Conservation (phyloP, 2,329 filamentous ascomycete genomes). For the Monilinia polystroma region DNA sequence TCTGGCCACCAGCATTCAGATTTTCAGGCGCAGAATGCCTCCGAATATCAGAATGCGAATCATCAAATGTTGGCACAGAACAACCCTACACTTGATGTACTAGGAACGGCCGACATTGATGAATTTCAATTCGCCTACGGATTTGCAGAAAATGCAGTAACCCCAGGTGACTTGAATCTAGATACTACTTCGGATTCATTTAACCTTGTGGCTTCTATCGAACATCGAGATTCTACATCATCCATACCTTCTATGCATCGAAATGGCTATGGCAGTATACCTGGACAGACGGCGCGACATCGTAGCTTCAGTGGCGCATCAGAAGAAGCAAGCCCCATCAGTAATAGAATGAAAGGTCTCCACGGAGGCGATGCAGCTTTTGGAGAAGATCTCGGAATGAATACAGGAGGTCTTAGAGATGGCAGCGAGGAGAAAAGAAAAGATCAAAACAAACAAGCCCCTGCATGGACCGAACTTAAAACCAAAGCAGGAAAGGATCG, state of each 20-base stretch:
- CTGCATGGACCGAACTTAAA: slow-evolving; percentile 79
- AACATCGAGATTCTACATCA: slow-evolving; percentile 32
- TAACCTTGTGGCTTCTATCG: slow-evolving; percentile 29
- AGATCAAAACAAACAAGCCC: slow-evolving; percentile 57
- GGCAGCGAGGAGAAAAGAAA: slow-evolving; percentile 57
- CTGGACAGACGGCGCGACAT: slow-evolving; percentile 27
- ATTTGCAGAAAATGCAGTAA: slow-evolving; percentile 44
- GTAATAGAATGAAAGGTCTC: slow-evolving; percentile 31
- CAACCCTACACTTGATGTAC: slow-evolving; percentile 32
- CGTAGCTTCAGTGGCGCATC: slow-evolving; percentile 37
- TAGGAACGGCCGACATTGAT: slow-evolving; percentile 44
- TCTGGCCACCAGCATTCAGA: slow-evolving; percentile 3
- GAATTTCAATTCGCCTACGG: slow-evolving; percentile 55
- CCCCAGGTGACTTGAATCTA: slow-evolving; percentile 38
- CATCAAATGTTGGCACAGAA: slow-evolving; percentile 21
- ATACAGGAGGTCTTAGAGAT: slow-evolving; percentile 48
- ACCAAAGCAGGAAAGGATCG: slow-evolving; percentile 94
- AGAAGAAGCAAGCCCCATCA: slow-evolving; percentile 39
- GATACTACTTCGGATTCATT: slow-evolving; percentile 34
- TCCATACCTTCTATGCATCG: slow-evolving; percentile 31
- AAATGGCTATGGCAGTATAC: slow-evolving; percentile 32
- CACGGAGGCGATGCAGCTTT: slow-evolving; percentile 33
- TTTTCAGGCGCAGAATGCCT: slow-evolving; percentile 18
- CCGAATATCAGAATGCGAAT: slow-evolving; percentile 12
- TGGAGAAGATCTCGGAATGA: slow-evolving; percentile 57